phyloP scores from a whole-genome alignment of 768 basidiomycete genomes.

The Epithele typhae region DNA sequence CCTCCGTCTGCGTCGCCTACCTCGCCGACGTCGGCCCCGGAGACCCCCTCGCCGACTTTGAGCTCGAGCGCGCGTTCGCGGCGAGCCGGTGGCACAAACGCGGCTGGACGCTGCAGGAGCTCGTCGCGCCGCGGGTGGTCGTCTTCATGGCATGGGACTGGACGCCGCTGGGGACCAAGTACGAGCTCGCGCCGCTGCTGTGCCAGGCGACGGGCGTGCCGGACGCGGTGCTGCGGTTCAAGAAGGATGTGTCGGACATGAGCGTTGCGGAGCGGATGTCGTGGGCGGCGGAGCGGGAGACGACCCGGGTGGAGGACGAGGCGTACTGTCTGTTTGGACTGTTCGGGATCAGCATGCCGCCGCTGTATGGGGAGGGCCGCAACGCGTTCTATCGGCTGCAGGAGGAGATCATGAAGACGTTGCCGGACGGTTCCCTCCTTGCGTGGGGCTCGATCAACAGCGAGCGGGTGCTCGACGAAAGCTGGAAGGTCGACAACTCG shows the following conservation, averaged over 20 bases:
- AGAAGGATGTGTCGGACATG: background rate
- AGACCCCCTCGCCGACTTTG: background rate
- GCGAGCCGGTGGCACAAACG: background rate
- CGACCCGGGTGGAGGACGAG: too few species aligned
- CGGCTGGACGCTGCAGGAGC: too few species aligned
- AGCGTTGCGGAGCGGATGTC: constrained; percentile 1
- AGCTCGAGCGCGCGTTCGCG: background rate
- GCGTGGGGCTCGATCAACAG: too few species aligned
- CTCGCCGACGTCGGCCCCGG: background rate
- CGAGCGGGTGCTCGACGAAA: too few species aligned
- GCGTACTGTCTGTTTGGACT: background rate
- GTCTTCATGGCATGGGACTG: constrained; percentile 2
- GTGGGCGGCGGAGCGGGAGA: background rate
- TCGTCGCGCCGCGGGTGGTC: background rate
- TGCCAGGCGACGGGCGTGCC: background rate
- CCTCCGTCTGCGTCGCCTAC: too few species aligned
- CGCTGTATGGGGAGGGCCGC: too few species aligned
- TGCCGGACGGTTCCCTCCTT: too few species aligned
- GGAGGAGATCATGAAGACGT: too few species aligned
- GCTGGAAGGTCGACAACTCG: too few species aligned
- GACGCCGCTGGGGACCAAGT: background rate
- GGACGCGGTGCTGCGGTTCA: background rate
- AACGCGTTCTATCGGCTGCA: too few species aligned
- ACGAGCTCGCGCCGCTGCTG: background rate
- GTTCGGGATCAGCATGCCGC: too few species aligned